Evolutionary conservation across 371 early-diverging fungal species (phyloP).

Genomic region (Choanephora cucurbitarum): DNA sequence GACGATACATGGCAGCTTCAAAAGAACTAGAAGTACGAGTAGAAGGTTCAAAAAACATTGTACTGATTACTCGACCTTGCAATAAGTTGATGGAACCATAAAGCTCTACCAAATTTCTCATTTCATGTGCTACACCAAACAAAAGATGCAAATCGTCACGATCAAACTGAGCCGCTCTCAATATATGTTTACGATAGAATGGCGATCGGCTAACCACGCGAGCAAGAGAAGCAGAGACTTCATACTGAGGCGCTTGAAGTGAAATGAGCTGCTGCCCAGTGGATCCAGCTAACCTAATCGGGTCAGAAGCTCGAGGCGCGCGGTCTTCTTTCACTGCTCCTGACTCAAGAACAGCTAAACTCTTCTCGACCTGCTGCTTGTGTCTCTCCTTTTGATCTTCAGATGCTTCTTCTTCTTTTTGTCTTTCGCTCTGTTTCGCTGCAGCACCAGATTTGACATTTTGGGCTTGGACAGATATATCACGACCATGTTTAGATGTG

Average conservation of each 20-base stretch:
- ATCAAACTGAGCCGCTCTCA: constrained; percentile 87
- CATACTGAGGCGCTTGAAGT: constrained; percentile 36
- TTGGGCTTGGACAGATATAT: constrained; percentile 57
- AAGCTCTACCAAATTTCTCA: constrained; percentile 91
- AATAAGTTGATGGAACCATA: constrained; percentile 83
- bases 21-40: constrained; percentile 94
- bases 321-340: constrained; percentile 14
- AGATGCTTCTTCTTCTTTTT: constrained; percentile 15
- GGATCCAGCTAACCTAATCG: constrained; percentile 41
- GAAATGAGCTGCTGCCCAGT: constrained; percentile 39
- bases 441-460: constrained; percentile 22
- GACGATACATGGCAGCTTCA: constrained; percentile 91
- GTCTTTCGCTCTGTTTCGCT: constrained; percentile 17
- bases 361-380: constrained; percentile 7
- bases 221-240: constrained; percentile 67
- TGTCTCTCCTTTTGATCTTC: constrained; percentile 10
- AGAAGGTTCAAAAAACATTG: constrained; percentile 96
- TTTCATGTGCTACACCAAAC: constrained; percentile 97
- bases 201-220: constrained; percentile 77
- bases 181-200: constrained; percentile 90
- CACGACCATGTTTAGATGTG: constrained; percentile 48
- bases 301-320: constrained; percentile 20
- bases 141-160: constrained; percentile 90
- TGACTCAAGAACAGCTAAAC: background rate
- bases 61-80: constrained; percentile 88